Evolutionary conservation across 2,329 filamentous ascomycete genomes (phyloP).

Genomic region (Dactylellina parvicollis): DNA sequence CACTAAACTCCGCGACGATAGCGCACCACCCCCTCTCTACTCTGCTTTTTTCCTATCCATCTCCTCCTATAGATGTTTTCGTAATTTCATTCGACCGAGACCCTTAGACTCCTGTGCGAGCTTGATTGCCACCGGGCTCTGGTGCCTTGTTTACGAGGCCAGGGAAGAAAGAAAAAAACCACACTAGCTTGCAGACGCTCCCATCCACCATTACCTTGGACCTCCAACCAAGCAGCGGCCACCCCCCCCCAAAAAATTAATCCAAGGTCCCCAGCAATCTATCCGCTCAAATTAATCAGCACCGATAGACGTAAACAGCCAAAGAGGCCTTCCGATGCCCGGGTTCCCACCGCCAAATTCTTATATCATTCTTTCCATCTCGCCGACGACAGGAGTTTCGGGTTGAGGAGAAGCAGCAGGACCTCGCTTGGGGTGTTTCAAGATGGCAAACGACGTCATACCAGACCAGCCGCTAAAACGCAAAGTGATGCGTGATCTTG

Average conservation of each 20-base stretch:
- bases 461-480: constrained; percentile 36
- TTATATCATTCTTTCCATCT: constrained; percentile 35
- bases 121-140: constrained; percentile 39
- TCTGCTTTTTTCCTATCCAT: background rate
- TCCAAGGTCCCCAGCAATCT: background rate
- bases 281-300: constrained; percentile 15
- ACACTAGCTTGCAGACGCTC: constrained; percentile 29
- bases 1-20: no score
- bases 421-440: constrained; percentile 44
- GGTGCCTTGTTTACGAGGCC: constrained; percentile 53
- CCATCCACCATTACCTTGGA: constrained; percentile 11
- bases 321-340: constrained; percentile 38
- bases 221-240: constrained; percentile 2
- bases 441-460: constrained; percentile 52
- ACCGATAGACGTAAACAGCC: constrained; percentile 26
- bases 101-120: constrained; percentile 12
- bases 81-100: background rate
- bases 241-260: constrained; percentile 10
- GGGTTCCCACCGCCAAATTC: constrained; percentile 5
- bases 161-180: constrained; percentile 25
- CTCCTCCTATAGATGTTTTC: background rate
- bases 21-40: no score
- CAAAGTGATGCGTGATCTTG: constrained; percentile 37
- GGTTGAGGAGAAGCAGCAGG: constrained; percentile 27
- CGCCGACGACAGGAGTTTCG: constrained; percentile 42